Evolutionary conservation across 2,329 filamentous ascomycete species (phyloP).

Genomic region (Talaromyces sp.): DNA sequence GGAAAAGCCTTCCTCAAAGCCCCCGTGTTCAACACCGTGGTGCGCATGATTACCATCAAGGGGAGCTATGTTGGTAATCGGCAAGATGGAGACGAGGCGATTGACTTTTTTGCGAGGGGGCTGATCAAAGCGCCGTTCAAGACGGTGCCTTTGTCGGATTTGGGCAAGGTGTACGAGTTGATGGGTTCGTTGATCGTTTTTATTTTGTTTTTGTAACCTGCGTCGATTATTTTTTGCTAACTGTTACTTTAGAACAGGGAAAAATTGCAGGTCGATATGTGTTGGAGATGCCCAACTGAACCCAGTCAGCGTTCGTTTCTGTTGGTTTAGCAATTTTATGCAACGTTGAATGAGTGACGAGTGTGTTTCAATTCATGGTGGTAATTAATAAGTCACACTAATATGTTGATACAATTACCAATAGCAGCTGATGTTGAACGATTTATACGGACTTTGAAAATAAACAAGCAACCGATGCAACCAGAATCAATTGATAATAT

Average conservation of each 20-base stretch:
- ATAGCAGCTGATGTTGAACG: not conserved
- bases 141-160: conserved; percentile 71
- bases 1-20: conserved; percentile 72
- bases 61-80: conserved; percentile 92
- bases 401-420: not conserved
- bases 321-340: not conserved
- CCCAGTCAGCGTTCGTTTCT: not conserved
- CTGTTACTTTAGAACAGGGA: conserved; percentile 24
- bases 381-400: not conserved
- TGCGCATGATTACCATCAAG: conserved; percentile 87
- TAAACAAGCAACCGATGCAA: not conserved
- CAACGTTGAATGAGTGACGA: not conserved
- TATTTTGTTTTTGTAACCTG: not conserved
- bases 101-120: conserved; percentile 82
- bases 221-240: conserved; percentile 12
- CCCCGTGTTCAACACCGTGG: conserved; percentile 82
- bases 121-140: conserved; percentile 85
- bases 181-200: conserved; percentile 43
- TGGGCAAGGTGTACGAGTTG: conserved; percentile 72
- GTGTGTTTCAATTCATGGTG: not conserved
- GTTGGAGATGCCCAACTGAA: conserved; percentile 38
- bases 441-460: not conserved
- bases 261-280: conserved; percentile 40
- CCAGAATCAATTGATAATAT: not conserved
- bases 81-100: conserved; percentile 77